Evolutionary conservation across 1,139 yeast species (phyloP), one percentile per base, ranked within the genome.

Genomic region (Debaryomyces subglobosus): DNA sequence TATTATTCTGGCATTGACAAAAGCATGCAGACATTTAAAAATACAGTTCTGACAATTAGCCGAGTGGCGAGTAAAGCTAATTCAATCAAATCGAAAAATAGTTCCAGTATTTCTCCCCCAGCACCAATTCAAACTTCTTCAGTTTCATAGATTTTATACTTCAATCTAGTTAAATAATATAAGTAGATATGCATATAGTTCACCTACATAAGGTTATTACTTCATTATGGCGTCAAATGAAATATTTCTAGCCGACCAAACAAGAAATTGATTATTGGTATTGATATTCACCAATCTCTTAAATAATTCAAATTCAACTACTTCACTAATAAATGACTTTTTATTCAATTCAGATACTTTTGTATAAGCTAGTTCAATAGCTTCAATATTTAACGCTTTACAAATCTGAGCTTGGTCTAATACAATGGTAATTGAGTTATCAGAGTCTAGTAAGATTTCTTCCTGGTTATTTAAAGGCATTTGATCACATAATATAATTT

Each of bases 1-100:
- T 62, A 68, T 30, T 41, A 77, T 3, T 76, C 88, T 4, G 92
- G 94, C 0, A 80, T 88, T 56, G 96, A 89, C 61, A 62, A 68
- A 29, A 75, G 83, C 51, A 79, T 82, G 84, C 59, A 63, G 43
- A 57, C 62, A 4, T 77, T 78, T 53, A 71, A 57, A 44, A 49
- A 36, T n/a, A 48, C 56, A 7, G 57, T 59, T 4, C 42, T 32
- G 33, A 41, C 49, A 3, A 18, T 59, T 3, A 50, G 50, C 13
- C 52, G 48, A 47, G 56, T 56, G 8, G 58, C 62, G 1, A 54
- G 54, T 36, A 58, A 52, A 42, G 64, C 62, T 12, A 53, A 57
- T 8, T 61, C 65, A 3, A 47, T 61, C 18, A 33, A 39, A 10
- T 44, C 53, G 1, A 33, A 23, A 27, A 44, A 35, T 13, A 40